Conservation (phyloP, 2,329 filamentous ascomycete genomes). For the Apiospora marii region DNA sequence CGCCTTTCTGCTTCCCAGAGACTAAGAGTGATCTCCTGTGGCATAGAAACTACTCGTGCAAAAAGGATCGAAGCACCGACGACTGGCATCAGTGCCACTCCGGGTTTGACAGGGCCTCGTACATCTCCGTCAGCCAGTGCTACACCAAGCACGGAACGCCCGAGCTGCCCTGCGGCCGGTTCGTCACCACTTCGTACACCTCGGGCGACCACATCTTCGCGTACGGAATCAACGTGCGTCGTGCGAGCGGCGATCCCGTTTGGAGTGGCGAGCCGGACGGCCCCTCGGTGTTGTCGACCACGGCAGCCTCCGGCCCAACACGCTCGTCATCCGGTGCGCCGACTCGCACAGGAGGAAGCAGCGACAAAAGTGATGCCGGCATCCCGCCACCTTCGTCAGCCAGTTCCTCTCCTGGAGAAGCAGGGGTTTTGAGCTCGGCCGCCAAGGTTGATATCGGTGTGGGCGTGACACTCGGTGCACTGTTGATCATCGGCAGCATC, state of each 20-base stretch:
- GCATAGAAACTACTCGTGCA: neutral
- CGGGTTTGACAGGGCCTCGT: neutral
- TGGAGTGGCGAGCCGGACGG: neutral
- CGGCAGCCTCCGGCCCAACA: neutral
- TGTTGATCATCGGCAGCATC: conserved; percentile 40
- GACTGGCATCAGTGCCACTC: neutral
- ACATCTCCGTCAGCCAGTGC: neutral
- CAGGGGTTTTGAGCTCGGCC: conserved; percentile 29
- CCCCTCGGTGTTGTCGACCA: neutral
- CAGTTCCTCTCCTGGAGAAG: neutral
- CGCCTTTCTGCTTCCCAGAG: no score
- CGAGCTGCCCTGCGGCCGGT: neutral
- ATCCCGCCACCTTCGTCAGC: neutral
- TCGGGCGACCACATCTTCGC: neutral
- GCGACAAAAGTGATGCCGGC: neutral
- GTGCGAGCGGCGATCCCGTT: neutral
- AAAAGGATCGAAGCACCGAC: neutral
- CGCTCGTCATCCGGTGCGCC: no score
- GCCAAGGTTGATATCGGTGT: conserved; percentile 47
- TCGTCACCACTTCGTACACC: neutral
- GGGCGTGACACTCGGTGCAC: conserved; percentile 44
- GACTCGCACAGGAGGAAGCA: neutral
- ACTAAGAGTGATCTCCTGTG: no score
- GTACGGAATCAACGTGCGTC: neutral
- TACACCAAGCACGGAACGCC: neutral